A percentile compares a stretch with the other conserved stretches of the same genome.
These are phyloP conservation scores for Plectosphaerella plurivora DNA, from an alignment of 2,329 filamentous ascomycete species.

Conservation along the genomic window DNA sequence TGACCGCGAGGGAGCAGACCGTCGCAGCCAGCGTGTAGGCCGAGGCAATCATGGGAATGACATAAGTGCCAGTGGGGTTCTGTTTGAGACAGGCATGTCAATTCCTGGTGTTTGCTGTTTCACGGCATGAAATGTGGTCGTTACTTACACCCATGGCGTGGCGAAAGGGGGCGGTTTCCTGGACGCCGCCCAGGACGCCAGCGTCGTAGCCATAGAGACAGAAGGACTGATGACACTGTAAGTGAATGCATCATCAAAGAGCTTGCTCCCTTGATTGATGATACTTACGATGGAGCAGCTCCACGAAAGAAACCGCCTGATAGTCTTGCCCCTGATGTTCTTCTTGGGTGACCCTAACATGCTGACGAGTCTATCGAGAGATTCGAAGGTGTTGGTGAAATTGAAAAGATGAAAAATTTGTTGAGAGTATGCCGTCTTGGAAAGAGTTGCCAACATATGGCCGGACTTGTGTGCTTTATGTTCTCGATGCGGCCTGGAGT, in stretches of 20 bases:
- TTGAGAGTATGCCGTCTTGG: not conserved
- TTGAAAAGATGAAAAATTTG: not conserved
- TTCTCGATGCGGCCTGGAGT: not conserved
- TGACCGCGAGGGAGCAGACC: conserved; percentile 8
- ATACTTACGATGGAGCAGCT: not conserved
- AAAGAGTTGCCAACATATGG: not conserved
- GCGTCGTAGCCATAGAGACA: conserved; percentile 9
- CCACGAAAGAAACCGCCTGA: not conserved
- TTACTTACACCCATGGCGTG: conserved; percentile 4
- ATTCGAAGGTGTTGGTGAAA: not conserved
- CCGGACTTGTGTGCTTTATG: not conserved
- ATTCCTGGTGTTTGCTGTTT: not conserved
- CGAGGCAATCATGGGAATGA: conserved; percentile 10
- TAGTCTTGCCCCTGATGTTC: not conserved
- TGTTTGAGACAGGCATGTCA: not conserved
- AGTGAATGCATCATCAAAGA: not conserved
- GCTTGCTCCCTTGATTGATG: not conserved
- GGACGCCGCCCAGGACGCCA: conserved; percentile 8
- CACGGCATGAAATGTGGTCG: not conserved
- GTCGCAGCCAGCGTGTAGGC: conserved; percentile 9
- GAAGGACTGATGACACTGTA: conserved; percentile 3
- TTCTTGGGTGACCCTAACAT: not conserved
- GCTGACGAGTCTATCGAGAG: not conserved
- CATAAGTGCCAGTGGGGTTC: conserved; percentile 8
- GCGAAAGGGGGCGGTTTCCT: conserved; percentile 6